Percentiles rank a stretch among this genome's conserved stretches.
Conservation (phyloP, 2,329 filamentous ascomycete genomes). For the Stagonosporopsis chrysanthemi region DNA sequence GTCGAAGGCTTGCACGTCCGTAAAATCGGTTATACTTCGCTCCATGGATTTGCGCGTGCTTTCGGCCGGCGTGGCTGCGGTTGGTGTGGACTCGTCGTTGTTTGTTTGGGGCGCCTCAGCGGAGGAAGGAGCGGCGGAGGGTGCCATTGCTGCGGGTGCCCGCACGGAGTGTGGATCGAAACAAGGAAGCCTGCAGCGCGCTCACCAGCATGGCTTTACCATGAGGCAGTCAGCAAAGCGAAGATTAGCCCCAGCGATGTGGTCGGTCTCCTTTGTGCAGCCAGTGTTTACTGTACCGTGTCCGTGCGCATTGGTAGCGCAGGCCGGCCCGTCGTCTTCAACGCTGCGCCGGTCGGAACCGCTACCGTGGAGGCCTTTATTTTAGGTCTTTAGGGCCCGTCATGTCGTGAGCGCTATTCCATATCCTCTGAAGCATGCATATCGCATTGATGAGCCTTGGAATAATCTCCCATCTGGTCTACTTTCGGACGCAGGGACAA, state of each 20-base stretch:
- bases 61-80: slow-evolving; percentile 23
- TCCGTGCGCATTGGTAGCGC: too few relatives aligned
- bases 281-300: background rate
- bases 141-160: slow-evolving; percentile 33
- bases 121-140: slow-evolving; percentile 31
- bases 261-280: slow-evolving; percentile 17
- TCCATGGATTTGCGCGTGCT: slow-evolving; percentile 33
- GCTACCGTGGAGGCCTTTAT: slow-evolving; percentile 3
- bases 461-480: background rate
- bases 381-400: background rate
- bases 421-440: background rate
- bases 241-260: background rate
- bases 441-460: slow-evolving; percentile 1
- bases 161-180: slow-evolving; percentile 27
- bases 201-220: slow-evolving; percentile 37
- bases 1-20: slow-evolving; percentile 46
- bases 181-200: slow-evolving; percentile 11
- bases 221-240: slow-evolving; percentile 18
- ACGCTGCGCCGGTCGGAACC: slow-evolving; percentile 13
- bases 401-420: background rate
- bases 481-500: background rate
- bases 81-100: slow-evolving; percentile 25
- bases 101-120: slow-evolving; percentile 37
- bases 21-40: slow-evolving; percentile 36
- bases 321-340: slow-evolving; percentile 7